These are phyloP conservation scores for Warburgia ugandensis DNA, from an alignment of 164 flowering plant species.

Conservation along the genomic window DNA sequence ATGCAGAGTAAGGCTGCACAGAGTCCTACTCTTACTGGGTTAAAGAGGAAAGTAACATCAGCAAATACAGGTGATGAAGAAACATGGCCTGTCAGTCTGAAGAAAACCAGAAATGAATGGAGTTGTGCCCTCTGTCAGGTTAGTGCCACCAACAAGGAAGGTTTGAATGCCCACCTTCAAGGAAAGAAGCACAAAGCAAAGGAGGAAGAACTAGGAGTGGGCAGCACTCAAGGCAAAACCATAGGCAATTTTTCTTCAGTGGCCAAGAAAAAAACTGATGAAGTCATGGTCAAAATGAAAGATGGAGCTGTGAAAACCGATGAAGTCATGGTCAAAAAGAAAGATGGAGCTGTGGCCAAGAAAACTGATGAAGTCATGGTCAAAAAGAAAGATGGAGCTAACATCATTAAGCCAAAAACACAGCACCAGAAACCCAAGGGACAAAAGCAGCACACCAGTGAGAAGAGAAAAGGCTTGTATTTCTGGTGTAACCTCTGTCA, in stretches of 20 bases:
- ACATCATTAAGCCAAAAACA: too few relatives aligned
- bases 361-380: neutral
- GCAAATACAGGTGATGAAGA: neutral
- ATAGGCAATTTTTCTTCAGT: neutral
- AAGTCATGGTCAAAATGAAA: neutral
- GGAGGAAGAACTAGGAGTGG: conserved; percentile 15
- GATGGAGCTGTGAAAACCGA: neutral
- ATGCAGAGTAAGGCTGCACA: conserved; percentile 5
- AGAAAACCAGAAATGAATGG: conserved; percentile 18
- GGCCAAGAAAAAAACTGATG: neutral
- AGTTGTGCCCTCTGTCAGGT: conserved; percentile 29
- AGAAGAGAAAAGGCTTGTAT: too few relatives aligned
- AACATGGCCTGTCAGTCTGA: neutral
- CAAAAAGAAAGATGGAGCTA: neutral
- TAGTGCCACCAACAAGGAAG: conserved; percentile 19
- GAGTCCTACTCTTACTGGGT: neutral
- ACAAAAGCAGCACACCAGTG: too few relatives aligned
- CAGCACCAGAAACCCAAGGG: too few relatives aligned
- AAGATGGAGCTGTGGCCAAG: neutral
- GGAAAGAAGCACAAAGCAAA: conserved; percentile 32
- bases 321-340: neutral
- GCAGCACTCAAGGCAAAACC: neutral
- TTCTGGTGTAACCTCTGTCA: too few relatives aligned
- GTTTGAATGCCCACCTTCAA: conserved; percentile 19
- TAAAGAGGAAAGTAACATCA: conserved; percentile 2